Base-by-base conservation (phyloP, 2,329 filamentous ascomycete genomes). In the Fusarium chaquense region DNA sequence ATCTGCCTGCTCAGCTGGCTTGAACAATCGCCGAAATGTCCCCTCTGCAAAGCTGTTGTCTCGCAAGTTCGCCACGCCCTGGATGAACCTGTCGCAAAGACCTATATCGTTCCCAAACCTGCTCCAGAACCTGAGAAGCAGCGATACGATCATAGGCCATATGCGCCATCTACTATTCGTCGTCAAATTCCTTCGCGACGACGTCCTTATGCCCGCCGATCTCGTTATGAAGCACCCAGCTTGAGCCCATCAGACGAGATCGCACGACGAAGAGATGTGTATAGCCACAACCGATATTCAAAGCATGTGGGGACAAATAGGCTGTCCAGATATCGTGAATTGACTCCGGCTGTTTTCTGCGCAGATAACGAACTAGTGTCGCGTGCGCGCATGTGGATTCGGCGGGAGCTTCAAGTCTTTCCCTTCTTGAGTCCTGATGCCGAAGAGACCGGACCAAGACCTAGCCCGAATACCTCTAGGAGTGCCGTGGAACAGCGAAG, bases 361-460 rank as follows among this genome's bases (percentile, higher is more conserved):
- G 79, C 79, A 2, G 91, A 93, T 24, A 79, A 87, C 1, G 86
- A 90, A 24, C 85, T 97, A 0, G 86, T 93, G 20, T 91, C 91
- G 0, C 90, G 92, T 36, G 94, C 94, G 3, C 86, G 92, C 9
- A 89, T 88, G 65, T 98, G 93, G 87, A 88, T 97, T 52, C 87
- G 94, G 1, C 87, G 95, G 44, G 95, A 98, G 76, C 82, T 98
- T 5, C 89, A 90, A 57, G 93, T 97, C 20, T 97, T 98, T 73
- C 85, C 87, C 18, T 96, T 94, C 74, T 83, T 97, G 15, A 83
- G 81, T 3, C 62, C 69, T 0, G 72, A 77, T 28, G 75, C 72
- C 72, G 59, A 76, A 51, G 51, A 59, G 24, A 35, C 62, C 13
- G 46, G 62, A 10, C 10, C 54, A 11, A 47, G 40, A 15, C 43